These are phyloP conservation scores for Pythium monospermum DNA, from an alignment of 352 stramenopile genomes.

Conservation along the genomic window DNA sequence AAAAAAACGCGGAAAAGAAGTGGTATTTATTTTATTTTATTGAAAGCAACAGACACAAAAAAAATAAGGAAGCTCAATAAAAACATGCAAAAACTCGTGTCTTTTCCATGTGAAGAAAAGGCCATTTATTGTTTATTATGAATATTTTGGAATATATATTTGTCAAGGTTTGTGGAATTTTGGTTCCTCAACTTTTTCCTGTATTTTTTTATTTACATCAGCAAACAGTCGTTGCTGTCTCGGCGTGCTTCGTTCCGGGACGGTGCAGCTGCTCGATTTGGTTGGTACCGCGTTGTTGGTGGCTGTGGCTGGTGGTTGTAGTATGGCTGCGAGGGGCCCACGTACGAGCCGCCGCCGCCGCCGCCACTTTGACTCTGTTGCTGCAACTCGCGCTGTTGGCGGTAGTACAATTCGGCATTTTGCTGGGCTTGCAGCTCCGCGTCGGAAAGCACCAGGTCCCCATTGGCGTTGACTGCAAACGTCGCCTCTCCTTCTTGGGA, in stretches of 20 bases:
- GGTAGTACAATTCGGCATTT: conserved; percentile 48
- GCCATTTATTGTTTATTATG: too few relatives aligned
- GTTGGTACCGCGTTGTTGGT: conserved; percentile 20
- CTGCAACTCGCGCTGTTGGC: conserved; percentile 51
- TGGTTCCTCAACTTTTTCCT: too few relatives aligned
- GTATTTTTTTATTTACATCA: conserved; percentile 48
- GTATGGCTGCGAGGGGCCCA: neutral
- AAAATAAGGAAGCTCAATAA: neutral
- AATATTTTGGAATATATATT: too few relatives aligned
- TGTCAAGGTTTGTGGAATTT: too few relatives aligned
- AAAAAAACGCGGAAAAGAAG: neutral
- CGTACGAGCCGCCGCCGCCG: conserved; percentile 7
- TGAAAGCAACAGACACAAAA: neutral
- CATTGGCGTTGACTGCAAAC: conserved; percentile 39
- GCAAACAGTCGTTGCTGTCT: conserved; percentile 33
- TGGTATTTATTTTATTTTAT: too few relatives aligned
- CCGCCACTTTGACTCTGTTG: conserved; percentile 33
- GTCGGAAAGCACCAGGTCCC: conserved; percentile 52
- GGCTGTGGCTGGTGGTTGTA: conserved; percentile 65
- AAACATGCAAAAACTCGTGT: neutral
- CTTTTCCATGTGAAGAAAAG: neutral
- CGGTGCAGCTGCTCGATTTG: conserved; percentile 13
- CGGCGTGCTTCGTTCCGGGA: conserved; percentile 2
- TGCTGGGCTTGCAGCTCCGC: conserved; percentile 67
- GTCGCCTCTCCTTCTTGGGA: conserved; percentile 35